A percentile compares a stretch with the other conserved stretches of the same genome.
phyloP scores from a whole-genome alignment of 2,329 filamentous ascomycete species.

The Botryotinia calthae region DNA sequence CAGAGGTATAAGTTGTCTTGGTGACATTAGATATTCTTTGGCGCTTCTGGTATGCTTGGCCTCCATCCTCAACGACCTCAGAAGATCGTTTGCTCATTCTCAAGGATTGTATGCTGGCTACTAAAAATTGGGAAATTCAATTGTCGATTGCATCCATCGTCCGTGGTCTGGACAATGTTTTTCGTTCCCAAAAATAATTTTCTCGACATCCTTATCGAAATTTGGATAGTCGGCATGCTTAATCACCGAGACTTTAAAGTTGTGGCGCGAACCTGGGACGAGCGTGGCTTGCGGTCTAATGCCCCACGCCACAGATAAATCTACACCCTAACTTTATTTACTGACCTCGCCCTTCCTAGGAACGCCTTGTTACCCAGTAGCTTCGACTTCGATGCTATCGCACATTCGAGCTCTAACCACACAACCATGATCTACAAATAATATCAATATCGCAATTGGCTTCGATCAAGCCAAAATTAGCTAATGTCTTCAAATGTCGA shows the following conservation, averaged over 20 bases:
- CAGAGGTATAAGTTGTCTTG: constrained; percentile 42
- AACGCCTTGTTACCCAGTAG: not conserved
- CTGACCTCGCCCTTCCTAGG: not conserved
- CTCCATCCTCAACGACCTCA: constrained; percentile 33
- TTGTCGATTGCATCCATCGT: constrained; percentile 4
- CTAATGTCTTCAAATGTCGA: constrained; percentile 32
- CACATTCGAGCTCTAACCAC: not conserved
- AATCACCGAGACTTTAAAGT: constrained; percentile 1
- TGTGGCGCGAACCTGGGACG: not conserved
- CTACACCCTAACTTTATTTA: constrained; percentile 9
- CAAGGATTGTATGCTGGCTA: not conserved
- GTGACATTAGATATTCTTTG: constrained; percentile 46
- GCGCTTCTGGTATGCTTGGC: constrained; percentile 39
- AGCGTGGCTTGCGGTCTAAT: not conserved
- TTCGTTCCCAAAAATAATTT: constrained; percentile 19
- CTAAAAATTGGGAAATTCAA: not conserved
- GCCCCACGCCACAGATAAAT: not conserved
- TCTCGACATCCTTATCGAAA: constrained; percentile 19
- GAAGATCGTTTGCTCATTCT: constrained; percentile 37
- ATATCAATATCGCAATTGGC: constrained; percentile 2
- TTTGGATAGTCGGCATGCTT: constrained; percentile 18
- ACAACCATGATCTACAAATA: constrained; percentile 28
- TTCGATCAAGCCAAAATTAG: constrained; percentile 21
- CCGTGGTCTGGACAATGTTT: constrained; percentile 5
- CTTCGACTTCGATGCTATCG: constrained; percentile 5